Base-by-base conservation (phyloP, 192 early-diverging fungal genomes). In the Coemansia asiatica region DNA sequence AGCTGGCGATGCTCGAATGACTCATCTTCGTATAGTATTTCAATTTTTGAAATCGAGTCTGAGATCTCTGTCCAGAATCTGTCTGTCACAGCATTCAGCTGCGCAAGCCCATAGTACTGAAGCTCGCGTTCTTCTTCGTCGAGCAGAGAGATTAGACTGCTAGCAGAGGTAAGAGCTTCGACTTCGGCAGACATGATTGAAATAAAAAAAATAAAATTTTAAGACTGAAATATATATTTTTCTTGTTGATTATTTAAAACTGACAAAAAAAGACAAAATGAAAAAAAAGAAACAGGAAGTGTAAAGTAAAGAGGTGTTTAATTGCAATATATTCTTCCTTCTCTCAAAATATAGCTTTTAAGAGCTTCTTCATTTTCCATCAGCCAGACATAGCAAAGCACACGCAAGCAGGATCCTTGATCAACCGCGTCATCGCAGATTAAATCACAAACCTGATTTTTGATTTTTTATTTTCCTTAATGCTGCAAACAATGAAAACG, bases 1-100 rank as follows among this genome's bases (percentile, higher is more conserved):
- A 98, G 84, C 69, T 94, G 75, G 61, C 93, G 86, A 60, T 96
- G 82, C 66, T 86, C 81, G 67, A 98, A 99, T 25, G 76, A 62
- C 51, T 88, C 84, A 75, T 99, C 92, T 77, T 98, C 96, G 69
- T 93, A 98, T 62, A 98, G 87, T 60, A 94, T 89, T 73, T 97
- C 96, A 79, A 95, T 98, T 78, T 59, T 68, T 40, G 75, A 74
- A 71, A 82, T 82, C 6, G 91, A 85, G 74, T 99, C 97, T 8
- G 96, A 90, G 63, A 98, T 98, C 76, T 99, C 97, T 19, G 96
- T 91, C 97, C 97, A 99, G 75, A 98, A 99, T 63, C 89, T 84
- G 84, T 97, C 91, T 23, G 96, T 92, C 61, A 97, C 76, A 13
- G 67, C 76, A 69, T 97, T 90, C 29, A 99, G 89, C 84, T 97